A percentile compares a stretch with the other conserved stretches of the same genome.
These are phyloP conservation scores for Evansstolkia leycettana DNA, from an alignment of 495 filamentous ascomycete genomes.

Conservation along the genomic window DNA sequence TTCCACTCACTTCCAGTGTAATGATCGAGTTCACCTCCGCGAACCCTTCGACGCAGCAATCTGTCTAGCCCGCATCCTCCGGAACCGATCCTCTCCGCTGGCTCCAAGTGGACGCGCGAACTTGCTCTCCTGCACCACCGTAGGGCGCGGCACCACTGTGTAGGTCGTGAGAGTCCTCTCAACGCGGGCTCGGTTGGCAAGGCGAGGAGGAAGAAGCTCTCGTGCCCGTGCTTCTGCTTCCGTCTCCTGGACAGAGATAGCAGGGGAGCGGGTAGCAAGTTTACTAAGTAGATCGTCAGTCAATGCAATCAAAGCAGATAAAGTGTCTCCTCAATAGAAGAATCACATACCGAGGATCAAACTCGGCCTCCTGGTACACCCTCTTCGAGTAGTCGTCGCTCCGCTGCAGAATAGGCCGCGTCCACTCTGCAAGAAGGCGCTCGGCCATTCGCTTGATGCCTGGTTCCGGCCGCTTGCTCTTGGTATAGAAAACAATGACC, in stretches of 20 bases:
- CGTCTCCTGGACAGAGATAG: conserved; percentile 35
- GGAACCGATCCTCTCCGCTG: conserved; percentile 67
- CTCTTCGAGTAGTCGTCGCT: conserved; percentile 87
- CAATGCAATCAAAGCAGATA: no score
- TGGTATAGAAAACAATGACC: conserved; percentile 90
- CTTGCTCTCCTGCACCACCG: conserved; percentile 34
- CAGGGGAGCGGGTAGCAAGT: conserved; percentile 32
- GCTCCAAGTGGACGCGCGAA: conserved; percentile 56
- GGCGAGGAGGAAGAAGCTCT: conserved; percentile 54
- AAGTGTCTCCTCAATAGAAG: no score
- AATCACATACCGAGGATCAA: conserved; percentile 43
- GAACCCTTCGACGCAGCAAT: conserved; percentile 38
- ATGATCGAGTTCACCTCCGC: conserved; percentile 8
- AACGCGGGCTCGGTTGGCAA: conserved; percentile 59
- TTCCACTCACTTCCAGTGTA: no score
- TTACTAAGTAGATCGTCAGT: conserved; percentile 21
- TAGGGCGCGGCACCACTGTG: conserved; percentile 62
- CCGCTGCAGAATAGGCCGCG: conserved; percentile 84
- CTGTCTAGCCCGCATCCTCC: conserved; percentile 66
- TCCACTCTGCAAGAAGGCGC: conserved; percentile 86
- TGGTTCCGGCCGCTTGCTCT: conserved; percentile 74
- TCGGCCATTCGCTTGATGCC: conserved; percentile 90
- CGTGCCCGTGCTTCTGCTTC: conserved; percentile 57
- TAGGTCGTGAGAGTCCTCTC: conserved; percentile 65
- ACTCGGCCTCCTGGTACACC: conserved; percentile 40